Conservation (phyloP, 169 alveolate species). For the Eimeria acervulina region DNA sequence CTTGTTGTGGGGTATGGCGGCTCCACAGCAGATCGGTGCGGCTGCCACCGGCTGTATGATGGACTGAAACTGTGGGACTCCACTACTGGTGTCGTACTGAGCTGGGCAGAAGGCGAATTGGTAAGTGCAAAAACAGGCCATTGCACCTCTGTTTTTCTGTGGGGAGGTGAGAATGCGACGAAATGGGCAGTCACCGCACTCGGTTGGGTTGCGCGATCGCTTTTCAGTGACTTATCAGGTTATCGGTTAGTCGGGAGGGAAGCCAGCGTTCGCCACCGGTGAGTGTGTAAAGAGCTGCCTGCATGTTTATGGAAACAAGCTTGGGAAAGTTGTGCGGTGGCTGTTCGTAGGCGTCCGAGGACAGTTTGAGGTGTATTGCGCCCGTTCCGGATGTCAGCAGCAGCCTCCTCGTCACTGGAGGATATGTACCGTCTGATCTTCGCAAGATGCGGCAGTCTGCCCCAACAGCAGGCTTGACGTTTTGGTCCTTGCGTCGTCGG, state of each 20-base stretch:
- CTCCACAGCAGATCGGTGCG: conserved; percentile 64
- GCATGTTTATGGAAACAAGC: neutral
- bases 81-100: conserved; percentile 80
- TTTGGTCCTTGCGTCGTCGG: conserved; percentile 76
- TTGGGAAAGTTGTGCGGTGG: neutral
- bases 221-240: neutral
- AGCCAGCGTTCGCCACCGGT: neutral
- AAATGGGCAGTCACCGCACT: neutral
- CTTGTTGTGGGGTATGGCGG: conserved; percentile 83
- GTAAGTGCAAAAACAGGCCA: conserved; percentile 14
- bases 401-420: conserved; percentile 75
- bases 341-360: conserved; percentile 44
- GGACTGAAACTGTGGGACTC: conserved; percentile 83
- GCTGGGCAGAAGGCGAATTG: conserved; percentile 81
- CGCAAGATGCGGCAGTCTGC: conserved; percentile 6
- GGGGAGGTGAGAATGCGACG: neutral
- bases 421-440: neutral
- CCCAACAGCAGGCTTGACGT: conserved; percentile 66
- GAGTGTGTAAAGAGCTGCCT: too few relatives aligned
- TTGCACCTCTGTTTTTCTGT: neutral
- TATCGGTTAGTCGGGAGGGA: neutral
- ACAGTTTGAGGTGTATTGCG: conserved; percentile 30
- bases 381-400: conserved; percentile 70
- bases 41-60: conserved; percentile 61
- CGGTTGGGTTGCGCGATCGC: neutral